Percentiles rank a stretch among this genome's conserved stretches.
Conservation (phyloP, 345 rosid genomes). For the Isatis tinctoria region DNA sequence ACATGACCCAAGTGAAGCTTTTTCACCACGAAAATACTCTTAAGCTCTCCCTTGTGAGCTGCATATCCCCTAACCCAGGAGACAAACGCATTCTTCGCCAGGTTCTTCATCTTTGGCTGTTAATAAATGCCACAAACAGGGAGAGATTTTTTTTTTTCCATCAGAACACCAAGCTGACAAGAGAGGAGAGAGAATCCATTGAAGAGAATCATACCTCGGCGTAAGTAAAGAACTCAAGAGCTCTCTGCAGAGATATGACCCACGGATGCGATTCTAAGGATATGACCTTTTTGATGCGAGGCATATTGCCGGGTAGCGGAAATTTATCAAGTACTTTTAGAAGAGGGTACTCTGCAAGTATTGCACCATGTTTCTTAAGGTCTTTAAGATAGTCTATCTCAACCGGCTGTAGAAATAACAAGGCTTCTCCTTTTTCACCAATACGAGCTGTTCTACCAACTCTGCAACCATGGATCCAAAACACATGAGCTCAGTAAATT, state of each 20-base stretch:
- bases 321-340: constrained; percentile 68
- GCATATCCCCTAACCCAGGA: constrained; percentile 95
- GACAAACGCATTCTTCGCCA: constrained; percentile 80
- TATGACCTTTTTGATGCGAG: constrained; percentile 43
- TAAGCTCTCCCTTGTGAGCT: constrained; percentile 87
- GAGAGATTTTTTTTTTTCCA: not conserved
- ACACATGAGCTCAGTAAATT: not conserved
- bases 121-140: constrained; percentile 12
- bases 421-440: constrained; percentile 87
- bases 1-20: constrained; percentile 95
- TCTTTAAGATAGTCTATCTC: constrained; percentile 80
- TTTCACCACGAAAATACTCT: constrained; percentile 78
- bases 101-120: constrained; percentile 61
- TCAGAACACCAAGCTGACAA: not conserved
- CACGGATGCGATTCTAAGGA: constrained; percentile 73
- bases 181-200: not conserved
- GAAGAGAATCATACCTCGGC: constrained; percentile 46
- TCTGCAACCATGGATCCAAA: constrained; percentile 43
- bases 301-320: constrained; percentile 46
- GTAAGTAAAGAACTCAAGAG: constrained; percentile 59
- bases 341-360: constrained; percentile 71
- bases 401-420: constrained; percentile 80
- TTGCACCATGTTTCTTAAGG: constrained; percentile 82
- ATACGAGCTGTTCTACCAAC: constrained; percentile 97
- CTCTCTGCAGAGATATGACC: constrained; percentile 68